Evolutionary conservation across 148 eudicot species (phyloP), one percentile per base, ranked within the genome.

Genomic region (Rhododendron simsii): DNA sequence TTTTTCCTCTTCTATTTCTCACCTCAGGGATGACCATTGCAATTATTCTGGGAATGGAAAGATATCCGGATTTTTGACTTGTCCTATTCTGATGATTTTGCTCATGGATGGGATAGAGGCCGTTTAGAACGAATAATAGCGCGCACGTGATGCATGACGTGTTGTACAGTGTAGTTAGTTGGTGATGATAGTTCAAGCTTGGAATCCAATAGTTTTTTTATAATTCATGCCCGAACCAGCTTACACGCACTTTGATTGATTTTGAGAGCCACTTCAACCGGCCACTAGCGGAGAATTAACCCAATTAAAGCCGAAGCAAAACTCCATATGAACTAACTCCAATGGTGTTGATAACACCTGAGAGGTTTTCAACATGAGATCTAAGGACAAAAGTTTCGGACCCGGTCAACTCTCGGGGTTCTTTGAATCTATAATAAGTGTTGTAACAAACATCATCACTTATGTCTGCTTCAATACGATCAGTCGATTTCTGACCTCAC

Each of bases 81-180:
- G 86, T 84, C 86, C 51, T 74, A 30, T 48, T 84, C 79, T 21
- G 37, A 21, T 41, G 65, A 28, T 13, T 41, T 47, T 44, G 57
- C 30, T 51, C 86, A 5, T 73, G 39, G n/a, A 35, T 75, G 41
- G 81, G 76, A 45, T 47, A 5, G 7, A 44, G 85, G 57, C 41
- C 41, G 65, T 55, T 18, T 20, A 16, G 26, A 41, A 18, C 44
- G 48, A 16, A 35, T 9, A 0, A 81, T 33, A 13, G 3, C 11
- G 14, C 13, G 8, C 39, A 13, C 84, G 65, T 8, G 65, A n/a
- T 8, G 65, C 71, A n/a, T 81, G 84, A 81, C 73, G 84, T 15
- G 59, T 59, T 23, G 41, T 4, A 81, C 84, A 81, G 84, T 81
- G 23, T 37, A 20, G 84, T 35, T 71, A 21, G 84, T 57, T 59